Conservation (phyloP, 305 asterid species). For the Solanum hybrid region DNA sequence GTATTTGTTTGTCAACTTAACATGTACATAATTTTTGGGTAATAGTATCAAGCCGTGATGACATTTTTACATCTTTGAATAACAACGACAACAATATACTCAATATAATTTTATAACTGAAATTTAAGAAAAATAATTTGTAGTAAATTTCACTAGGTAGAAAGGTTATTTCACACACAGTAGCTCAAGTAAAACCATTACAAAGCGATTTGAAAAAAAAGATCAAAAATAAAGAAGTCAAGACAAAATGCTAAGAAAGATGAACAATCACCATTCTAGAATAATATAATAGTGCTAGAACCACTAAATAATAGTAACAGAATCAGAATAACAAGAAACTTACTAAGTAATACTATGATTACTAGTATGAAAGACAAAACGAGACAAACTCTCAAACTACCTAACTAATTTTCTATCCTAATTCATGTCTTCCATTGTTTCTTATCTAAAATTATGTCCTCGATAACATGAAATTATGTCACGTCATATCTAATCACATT, state of each 20-base stretch:
- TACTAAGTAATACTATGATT: neutral
- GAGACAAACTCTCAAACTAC: neutral
- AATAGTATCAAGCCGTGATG: neutral
- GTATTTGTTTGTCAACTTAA: neutral
- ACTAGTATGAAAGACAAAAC: neutral
- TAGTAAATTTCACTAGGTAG: neutral
- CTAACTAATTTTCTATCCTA: neutral
- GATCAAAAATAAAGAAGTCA: neutral
- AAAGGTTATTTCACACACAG: neutral
- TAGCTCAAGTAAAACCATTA: neutral
- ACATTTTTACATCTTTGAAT: neutral
- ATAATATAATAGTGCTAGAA: neutral
- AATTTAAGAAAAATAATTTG: too few relatives aligned
- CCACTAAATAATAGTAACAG: fast-evolving
- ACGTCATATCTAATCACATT: too few relatives aligned
- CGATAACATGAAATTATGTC: too few relatives aligned
- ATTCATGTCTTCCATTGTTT: neutral
- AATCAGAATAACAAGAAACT: neutral
- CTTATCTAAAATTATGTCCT: too few relatives aligned
- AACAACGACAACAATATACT: too few relatives aligned
- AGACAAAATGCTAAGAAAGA: neutral
- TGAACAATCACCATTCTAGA: neutral
- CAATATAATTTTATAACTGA: too few relatives aligned
- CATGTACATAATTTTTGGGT: neutral
- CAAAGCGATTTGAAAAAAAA: neutral